Evolutionary conservation across 2,329 filamentous ascomycete species (phyloP).

Genomic region (Alternaria panax): DNA sequence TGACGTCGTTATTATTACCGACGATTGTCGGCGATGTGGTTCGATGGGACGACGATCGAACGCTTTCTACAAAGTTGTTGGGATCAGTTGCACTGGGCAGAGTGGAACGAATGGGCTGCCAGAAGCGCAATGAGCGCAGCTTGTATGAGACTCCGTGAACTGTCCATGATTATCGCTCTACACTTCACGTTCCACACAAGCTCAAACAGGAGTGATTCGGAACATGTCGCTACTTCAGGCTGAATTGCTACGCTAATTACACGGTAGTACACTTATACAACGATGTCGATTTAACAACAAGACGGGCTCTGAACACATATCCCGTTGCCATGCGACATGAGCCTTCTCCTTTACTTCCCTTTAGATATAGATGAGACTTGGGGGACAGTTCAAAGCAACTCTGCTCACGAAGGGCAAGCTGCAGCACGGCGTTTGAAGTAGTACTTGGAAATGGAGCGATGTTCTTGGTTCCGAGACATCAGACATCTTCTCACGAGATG

Average conservation of each 20-base stretch:
- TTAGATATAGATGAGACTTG: too few species aligned
- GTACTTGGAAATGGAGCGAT: too few species aligned
- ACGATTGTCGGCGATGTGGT: neutral
- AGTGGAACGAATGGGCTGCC: neutral
- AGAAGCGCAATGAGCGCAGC: neutral
- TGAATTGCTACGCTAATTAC: too few species aligned
- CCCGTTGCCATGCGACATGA: too few species aligned
- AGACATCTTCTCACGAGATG: constrained; percentile 52
- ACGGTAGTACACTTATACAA: too few species aligned
- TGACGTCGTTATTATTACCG: constrained; percentile 6
- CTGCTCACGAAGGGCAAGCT: too few species aligned
- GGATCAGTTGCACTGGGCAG: neutral
- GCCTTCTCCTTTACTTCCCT: too few species aligned
- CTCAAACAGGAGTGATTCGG: neutral
- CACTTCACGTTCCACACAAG: neutral
- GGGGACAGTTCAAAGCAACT: too few species aligned
- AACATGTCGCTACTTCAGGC: neutral
- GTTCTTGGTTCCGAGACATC: constrained; percentile 16
- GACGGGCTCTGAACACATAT: too few species aligned
- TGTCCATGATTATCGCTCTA: neutral
- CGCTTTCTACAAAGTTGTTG: neutral
- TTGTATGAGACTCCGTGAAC: neutral
- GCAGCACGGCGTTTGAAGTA: too few species aligned
- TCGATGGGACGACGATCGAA: neutral
- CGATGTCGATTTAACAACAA: too few species aligned